Evolutionary conservation across 2,329 filamentous ascomycete genomes (phyloP).

Genomic region (Monilinia aucupariae): DNA sequence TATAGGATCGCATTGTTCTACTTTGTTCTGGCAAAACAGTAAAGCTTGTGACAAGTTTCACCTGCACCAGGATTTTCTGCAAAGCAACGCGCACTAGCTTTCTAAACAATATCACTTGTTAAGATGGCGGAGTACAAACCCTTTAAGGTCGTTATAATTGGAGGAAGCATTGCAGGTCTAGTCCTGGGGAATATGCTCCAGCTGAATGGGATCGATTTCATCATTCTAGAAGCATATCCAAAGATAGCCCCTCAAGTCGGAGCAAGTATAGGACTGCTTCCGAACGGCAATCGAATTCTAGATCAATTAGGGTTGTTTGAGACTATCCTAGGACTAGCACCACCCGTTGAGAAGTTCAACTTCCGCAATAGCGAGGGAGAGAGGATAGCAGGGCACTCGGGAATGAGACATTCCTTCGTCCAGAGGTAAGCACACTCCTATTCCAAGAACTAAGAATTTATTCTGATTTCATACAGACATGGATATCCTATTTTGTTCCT

Average conservation of each 20-base stretch:
- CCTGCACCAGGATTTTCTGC: not conserved
- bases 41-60: not conserved
- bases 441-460: not conserved
- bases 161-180: conserved; percentile 46
- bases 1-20: not conserved
- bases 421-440: not conserved
- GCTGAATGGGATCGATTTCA: conserved; percentile 42
- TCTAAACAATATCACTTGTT: not conserved
- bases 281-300: conserved; percentile 42
- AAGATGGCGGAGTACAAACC: conserved; percentile 5
- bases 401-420: not conserved
- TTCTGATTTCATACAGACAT: conserved; percentile 7
- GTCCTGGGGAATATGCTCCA: conserved; percentile 44
- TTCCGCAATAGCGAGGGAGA: conserved; percentile 3
- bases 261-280: conserved; percentile 43
- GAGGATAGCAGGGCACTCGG: conserved; percentile 1
- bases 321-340: conserved; percentile 3
- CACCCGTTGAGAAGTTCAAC: conserved; percentile 7
- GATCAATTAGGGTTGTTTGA: conserved; percentile 44
- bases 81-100: not conserved
- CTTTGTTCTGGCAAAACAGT: not conserved
- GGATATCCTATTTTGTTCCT: conserved; percentile 26
- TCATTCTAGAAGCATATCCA: conserved; percentile 43
- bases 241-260: conserved; percentile 44
- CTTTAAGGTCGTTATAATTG: conserved; percentile 42